Evolutionary conservation across 108 stramenopile species (phyloP), one percentile per base, ranked within the genome.

Genomic region (Cyclotella choctawhatcheeana): DNA sequence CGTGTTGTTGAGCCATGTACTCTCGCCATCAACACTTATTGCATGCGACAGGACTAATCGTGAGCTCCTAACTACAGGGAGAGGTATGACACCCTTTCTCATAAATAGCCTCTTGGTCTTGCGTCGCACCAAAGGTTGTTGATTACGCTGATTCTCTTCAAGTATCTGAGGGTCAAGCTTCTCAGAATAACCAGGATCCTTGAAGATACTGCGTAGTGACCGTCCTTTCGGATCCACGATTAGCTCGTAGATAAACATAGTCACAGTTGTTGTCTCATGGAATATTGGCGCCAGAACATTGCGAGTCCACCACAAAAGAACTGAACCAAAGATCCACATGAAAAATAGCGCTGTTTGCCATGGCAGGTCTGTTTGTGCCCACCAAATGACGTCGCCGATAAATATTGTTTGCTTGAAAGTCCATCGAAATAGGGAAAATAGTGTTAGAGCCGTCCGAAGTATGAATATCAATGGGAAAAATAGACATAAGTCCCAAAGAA

Each of bases 381-480:
- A 40, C 37, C 37, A 40, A 6, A 6, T 6, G 5, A 17, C n/a
- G 51, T 24, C 21, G 51, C 51, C 51, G 22, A 52, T 18, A 6
- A 7, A 10, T 40, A 10, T 40, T 6, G 37, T 10, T 6, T 40
- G 37, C 37, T 40, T 40, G 48, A 31, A 58, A 27, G 48, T 26
- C 33, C 13, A 40, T 12, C 12, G 6, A 12, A 40, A 40, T 6
- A 56, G 55, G 59, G 59, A 37, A n/a, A 40, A 37, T 33, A 61
- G 13, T n/a, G 12, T 37, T n/a, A 40, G 21, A n/a, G 59, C 35
- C 21, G 33, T 61, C 35, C 59, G 32, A 61, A 61, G 59, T 40
- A 61, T 61, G 32, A 37, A 40, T 17, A 61, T 40, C 59, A 61
- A 40, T 17, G 18, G 35, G 16, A 61, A 21, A 14, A 32, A 61